Base-by-base conservation (phyloP, 2,329 filamentous ascomycete species). In the Sclerotinia minor region DNA sequence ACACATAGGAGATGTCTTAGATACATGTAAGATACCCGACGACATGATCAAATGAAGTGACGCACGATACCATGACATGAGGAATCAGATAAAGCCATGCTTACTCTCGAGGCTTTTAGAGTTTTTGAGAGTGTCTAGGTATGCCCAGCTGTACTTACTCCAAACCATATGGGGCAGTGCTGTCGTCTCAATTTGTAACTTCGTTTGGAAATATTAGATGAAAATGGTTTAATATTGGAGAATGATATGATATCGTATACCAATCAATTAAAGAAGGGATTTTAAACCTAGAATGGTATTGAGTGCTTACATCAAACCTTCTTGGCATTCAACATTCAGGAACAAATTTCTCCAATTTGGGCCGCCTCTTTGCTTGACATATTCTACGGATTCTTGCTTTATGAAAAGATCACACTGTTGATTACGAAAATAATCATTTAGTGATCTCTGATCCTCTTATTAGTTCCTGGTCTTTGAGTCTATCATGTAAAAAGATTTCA, bases 141-240 rank as follows among this genome's bases (percentile, higher is more conserved):
- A 35, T 41, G n/a, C 32, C 13, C 17, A 5, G 3, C 21, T 6
- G 19, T 19, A 21, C 21, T n/a, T n/a, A 54, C 52, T 13, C 32
- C 52, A 54, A 54, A 54, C 29, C 29, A 35, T 54, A n/a, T 54
- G 52, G 32, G 53, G 32, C 35, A 41, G 54, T 24, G n/a, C 15
- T 57, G 13, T 57, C 54, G 54, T 38, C 54, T 57, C 54, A 57
- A 57, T 21, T 57, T 55, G 19, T 9, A 21, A 55, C 19, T n/a
- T 55, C 15, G 53, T 6, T n/a, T 13, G 15, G n/a, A 38, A 38
- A 38, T 9, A n/a, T 55, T 38, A 55, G 35, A n/a, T n/a, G 9
- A n/a, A 19, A n/a, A 35, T 7, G 53, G 13, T 5, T 55, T 55
- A 7, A 54, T 9, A n/a, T n/a, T 41, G 38, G 17, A 13, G 52